Percentiles rank a stretch among this genome's conserved stretches.
These are phyloP conservation scores for Mycena sanguinolenta DNA, from an alignment of 768 basidiomycete genomes.

Conservation along the genomic window DNA sequence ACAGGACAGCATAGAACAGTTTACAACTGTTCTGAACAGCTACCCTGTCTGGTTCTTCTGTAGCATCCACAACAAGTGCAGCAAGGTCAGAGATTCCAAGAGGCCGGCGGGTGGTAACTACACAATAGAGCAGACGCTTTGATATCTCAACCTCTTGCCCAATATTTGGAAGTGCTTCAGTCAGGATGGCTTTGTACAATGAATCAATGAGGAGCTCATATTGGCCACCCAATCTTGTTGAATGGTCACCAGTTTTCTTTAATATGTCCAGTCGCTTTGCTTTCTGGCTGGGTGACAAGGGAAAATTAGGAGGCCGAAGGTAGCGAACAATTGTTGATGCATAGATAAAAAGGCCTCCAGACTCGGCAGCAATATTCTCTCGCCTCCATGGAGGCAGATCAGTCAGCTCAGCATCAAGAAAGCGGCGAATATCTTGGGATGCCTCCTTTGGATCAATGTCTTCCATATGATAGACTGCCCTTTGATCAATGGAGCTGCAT, in stretches of 20 bases:
- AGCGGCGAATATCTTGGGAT: neutral
- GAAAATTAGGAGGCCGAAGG: neutral
- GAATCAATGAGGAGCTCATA: neutral
- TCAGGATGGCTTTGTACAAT: neutral
- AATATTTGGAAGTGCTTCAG: neutral
- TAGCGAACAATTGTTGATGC: neutral
- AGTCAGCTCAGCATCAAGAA: neutral
- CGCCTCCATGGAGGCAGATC: too few relatives aligned
- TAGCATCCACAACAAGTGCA: too few relatives aligned
- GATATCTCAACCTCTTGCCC: neutral
- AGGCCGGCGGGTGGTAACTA: too few relatives aligned
- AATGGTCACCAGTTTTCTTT: neutral
- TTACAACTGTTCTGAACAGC: too few relatives aligned
- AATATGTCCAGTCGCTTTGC: neutral
- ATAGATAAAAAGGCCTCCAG: neutral
- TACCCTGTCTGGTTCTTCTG: too few relatives aligned
- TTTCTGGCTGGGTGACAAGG: neutral
- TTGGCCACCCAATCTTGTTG: neutral
- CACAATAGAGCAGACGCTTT: too few relatives aligned
- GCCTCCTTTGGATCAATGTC: constrained; percentile 2
- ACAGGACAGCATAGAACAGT: too few relatives aligned
- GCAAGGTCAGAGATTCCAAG: too few relatives aligned
- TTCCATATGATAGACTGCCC: neutral
- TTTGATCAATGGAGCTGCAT: too few relatives aligned
- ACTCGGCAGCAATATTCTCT: neutral